phyloP scores from a whole-genome alignment of 345 rosid species.

The Populus alba region DNA sequence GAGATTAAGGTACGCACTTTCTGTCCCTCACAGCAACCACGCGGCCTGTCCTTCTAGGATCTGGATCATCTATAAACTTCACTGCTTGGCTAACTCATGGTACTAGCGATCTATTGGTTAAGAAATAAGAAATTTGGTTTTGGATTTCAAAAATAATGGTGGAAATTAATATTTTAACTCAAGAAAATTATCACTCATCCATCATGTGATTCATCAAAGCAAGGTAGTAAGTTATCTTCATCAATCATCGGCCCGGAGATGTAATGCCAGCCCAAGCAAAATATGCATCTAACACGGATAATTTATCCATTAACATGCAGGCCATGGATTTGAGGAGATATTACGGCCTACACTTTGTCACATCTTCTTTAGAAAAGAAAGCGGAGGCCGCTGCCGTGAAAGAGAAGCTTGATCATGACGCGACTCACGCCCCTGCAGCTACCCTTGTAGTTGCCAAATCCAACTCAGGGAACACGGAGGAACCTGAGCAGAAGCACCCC shows the following conservation, averaged over 20 bases:
- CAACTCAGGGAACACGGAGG: background rate
- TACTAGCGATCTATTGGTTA: too few species aligned
- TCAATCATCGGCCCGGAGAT: background rate
- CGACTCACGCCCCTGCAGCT: conserved; percentile 30
- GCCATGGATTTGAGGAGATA: conserved; percentile 50
- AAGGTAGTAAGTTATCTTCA: too few species aligned
- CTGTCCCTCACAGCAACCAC: background rate
- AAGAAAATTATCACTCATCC: background rate
- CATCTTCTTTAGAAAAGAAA: conserved; percentile 81
- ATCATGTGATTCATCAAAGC: background rate
- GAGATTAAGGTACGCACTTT: conserved; percentile 46
- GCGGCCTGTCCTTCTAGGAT: background rate
- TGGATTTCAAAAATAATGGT: background rate
- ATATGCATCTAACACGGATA: background rate
- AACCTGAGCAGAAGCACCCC: conserved; percentile 32
- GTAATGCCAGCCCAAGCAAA: background rate
- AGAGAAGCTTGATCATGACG: conserved; percentile 56
- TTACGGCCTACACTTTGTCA: conserved; percentile 64
- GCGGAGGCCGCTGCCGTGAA: conserved; percentile 55
- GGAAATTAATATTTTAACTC: background rate
- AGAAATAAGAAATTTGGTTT: background rate
- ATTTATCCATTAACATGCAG: conserved; percentile 30
- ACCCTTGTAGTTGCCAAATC: conserved; percentile 13
- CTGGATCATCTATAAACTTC: background rate
- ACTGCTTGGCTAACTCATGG: background rate